Evolutionary conservation across 306 rosid genomes (phyloP), one percentile per base, ranked within the genome.

Genomic region (Ceratonia siliqua): DNA sequence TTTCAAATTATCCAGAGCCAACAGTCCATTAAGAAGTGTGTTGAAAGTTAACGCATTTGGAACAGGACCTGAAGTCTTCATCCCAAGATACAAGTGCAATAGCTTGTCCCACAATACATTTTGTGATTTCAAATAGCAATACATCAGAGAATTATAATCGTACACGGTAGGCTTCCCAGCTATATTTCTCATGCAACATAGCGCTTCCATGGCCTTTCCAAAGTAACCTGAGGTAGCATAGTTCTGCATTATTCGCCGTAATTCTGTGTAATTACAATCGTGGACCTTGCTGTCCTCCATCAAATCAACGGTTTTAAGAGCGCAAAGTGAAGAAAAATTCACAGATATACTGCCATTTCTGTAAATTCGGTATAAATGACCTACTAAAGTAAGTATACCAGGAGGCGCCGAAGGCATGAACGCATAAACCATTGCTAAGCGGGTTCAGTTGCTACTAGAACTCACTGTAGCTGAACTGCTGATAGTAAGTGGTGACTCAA

Each of bases 41-140:
- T 79, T 85, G 78, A 85, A 85, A 39, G 89, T 82, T n/a, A 64
- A 41, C 4, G 80, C 84, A 71, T 79, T 79, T 15, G 89, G 89
- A 21, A 36, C 27, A 5, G 83, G 85, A 43, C 89, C 85, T 5
- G 63, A 76, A 22, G 70, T 82, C 62, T 73, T 79, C 89, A 85
- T 85, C 61, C 73, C 82, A 21, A 2, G 22, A 78, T 82, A 85
- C 13, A 85, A 70, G 28, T 79, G 68, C 52, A 68, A 66, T 49
- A 79, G 33, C 45, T 68, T 65, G 35, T 79, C 78, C 39, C 68
- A 12, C 25, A 32, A n/a, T 11, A 42, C 81, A 73, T 59, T 82
- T 25, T n/a, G 78, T 21, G 85, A 82, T 56, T 53, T 77, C 46
- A 82, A 36, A 74, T 79, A 74, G 77, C 66, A 79, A 49, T 74